Percentiles rank a stretch among this genome's conserved stretches.
phyloP scores from a whole-genome alignment of 2,329 filamentous ascomycete genomes.

The Claviceps africana region DNA sequence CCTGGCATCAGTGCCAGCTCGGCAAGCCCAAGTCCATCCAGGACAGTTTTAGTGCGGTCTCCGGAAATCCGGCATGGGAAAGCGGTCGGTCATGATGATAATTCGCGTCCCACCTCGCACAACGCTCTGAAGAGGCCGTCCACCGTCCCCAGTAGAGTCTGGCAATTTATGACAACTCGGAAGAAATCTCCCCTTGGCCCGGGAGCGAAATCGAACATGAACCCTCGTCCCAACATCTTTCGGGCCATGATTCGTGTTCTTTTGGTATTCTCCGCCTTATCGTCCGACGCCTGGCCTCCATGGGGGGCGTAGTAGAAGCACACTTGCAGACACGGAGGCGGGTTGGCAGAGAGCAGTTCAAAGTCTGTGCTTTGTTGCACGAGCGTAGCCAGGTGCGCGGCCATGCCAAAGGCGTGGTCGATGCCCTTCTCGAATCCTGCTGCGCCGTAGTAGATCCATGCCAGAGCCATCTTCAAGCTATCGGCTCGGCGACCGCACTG shows the following conservation, averaged over 20 bases:
- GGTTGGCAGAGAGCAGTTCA: constrained; percentile 56
- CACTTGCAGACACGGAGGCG: constrained; percentile 79
- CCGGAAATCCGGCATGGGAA: neutral
- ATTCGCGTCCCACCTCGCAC: constrained; percentile 25
- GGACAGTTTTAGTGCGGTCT: no score
- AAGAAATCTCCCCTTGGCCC: constrained; percentile 41
- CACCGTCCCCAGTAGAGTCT: constrained; percentile 36
- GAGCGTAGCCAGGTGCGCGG: constrained; percentile 48
- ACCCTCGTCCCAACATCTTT: constrained; percentile 34
- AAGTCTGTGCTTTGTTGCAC: constrained; percentile 46
- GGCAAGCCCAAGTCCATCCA: no score
- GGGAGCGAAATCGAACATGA: constrained; percentile 47
- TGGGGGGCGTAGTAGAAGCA: constrained; percentile 72
- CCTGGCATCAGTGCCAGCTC: no score
- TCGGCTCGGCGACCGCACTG: constrained; percentile 84
- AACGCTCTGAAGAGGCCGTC: constrained; percentile 40
- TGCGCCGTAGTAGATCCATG: constrained; percentile 79
- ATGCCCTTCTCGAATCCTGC: constrained; percentile 55
- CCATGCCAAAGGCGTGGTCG: constrained; percentile 57
- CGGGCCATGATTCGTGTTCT: constrained; percentile 34
- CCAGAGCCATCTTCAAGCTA: constrained; percentile 69
- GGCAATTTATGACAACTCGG: constrained; percentile 41
- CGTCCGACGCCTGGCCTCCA: constrained; percentile 28
- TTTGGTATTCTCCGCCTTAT: constrained; percentile 31
- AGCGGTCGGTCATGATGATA: neutral